phyloP scores from a whole-genome alignment of 176 grass and related monocot species.

The Chloris gayana region DNA sequence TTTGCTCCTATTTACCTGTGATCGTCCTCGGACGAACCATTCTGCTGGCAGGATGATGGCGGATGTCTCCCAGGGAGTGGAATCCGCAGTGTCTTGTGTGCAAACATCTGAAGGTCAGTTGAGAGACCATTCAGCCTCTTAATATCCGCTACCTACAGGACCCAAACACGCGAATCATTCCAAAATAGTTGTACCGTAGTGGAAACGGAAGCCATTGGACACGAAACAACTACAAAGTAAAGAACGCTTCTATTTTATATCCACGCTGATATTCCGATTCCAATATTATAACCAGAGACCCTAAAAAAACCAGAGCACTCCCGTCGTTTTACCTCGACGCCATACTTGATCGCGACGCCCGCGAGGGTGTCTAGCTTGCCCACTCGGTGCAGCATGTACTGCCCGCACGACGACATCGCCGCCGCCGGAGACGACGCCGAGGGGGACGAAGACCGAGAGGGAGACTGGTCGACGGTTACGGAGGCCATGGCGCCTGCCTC shows the following conservation, averaged over 20 bases:
- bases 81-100: constrained; percentile 77
- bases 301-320: constrained; percentile 17
- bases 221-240: constrained; percentile 36
- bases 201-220: constrained; percentile 2
- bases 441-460: constrained; percentile 37
- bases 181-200: constrained; percentile 14
- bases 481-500: constrained; percentile 54
- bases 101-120: constrained; percentile 98
- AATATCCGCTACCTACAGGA: constrained; percentile 80
- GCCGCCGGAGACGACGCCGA: constrained; percentile 41
- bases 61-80: constrained; percentile 82
- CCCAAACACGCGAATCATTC: background rate
- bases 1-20: constrained; percentile 35
- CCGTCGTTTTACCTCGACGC: constrained; percentile 82
- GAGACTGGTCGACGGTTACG: constrained; percentile 38
- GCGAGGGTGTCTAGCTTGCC: constrained; percentile 94
- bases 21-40: constrained; percentile 45
- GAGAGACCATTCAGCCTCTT: constrained; percentile 86
- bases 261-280: constrained; percentile 16
- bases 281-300: constrained; percentile 27
- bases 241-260: constrained; percentile 35
- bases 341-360: constrained; percentile 95
- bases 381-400: constrained; percentile 84
- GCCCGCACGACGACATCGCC: constrained; percentile 57
- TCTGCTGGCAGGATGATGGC: constrained; percentile 56